Evolutionary conservation across 106 monocot species (phyloP), one percentile per base, ranked within the genome.

Genomic region (Acorus calamus): DNA sequence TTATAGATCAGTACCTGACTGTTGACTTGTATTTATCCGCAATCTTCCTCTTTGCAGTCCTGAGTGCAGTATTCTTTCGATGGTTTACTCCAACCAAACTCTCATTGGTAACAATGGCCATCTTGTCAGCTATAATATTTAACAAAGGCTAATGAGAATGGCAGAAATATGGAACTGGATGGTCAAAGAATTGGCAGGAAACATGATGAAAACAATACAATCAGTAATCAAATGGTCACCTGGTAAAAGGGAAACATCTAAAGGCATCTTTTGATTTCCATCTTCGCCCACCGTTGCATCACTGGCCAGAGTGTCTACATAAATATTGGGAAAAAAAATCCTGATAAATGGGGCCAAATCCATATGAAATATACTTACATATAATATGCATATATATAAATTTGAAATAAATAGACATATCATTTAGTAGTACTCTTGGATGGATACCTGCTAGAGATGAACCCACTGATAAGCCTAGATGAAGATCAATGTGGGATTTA

Each of bases 41-140:
- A 53, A 52, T 42, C 42, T 67, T 45, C 53, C 11, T 46, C 51
- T 11, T 52, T n/a, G 47, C 63, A 66, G 7, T 51, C 58, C 42
- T 56, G 53, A 49, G 43, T 60, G 67, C 68, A 59, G 54, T 11
- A 72, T 53, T 58, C 47, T 68, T 14, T 53, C 52, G 66, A 49
- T 9, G 46, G 14, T 13, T 6, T 59, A 12, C 7, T 9, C 55
- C 51, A 75, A 47, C 48, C 44, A 52, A 53, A 49, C 62, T 56
- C 56, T 61, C 48, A 57, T 13, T 10, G 51, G 49, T 52, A 63
- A 50, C 41, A 11, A 7, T 52, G 6, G 42, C 14, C 5, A 69
- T 59, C 11, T 71, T 52, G 13, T 67, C 69, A 66, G 56, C 76
- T 81, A 56, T 53, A 66, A 69, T 9, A n/a, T n/a, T n/a, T n/a